These are phyloP conservation scores for Lasiodiplodia theobromae DNA, from an alignment of 2,329 filamentous ascomycete genomes.

Conservation along the genomic window DNA sequence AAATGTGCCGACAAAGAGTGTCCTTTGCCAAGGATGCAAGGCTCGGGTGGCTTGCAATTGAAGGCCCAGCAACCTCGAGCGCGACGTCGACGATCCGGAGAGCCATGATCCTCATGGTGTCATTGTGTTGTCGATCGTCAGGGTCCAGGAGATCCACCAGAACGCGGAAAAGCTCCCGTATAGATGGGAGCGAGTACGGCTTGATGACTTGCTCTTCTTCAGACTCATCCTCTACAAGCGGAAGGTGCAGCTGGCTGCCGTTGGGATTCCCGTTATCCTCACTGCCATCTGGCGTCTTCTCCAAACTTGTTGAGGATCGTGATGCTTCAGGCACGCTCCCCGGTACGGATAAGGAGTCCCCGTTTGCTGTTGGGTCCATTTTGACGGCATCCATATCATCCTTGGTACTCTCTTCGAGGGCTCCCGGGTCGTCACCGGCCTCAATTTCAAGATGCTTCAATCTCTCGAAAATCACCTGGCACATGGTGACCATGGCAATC, in stretches of 20 bases:
- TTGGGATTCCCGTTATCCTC: slow-evolving; percentile 49
- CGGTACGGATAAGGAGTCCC: slow-evolving; percentile 57
- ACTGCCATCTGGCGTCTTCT: slow-evolving; percentile 44
- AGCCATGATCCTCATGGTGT: slow-evolving; percentile 97
- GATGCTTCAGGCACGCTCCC: slow-evolving; percentile 45
- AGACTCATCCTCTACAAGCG: slow-evolving; percentile 45
- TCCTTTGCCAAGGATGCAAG: slow-evolving; percentile 89
- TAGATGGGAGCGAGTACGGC: slow-evolving; percentile 93
- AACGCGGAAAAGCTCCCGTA: slow-evolving; percentile 91
- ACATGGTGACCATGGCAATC: slow-evolving; percentile 98
- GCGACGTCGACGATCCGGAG: slow-evolving; percentile 96
- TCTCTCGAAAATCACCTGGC: slow-evolving; percentile 95
- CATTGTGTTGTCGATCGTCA: slow-evolving; percentile 89
- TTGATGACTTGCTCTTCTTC: slow-evolving; percentile 67
- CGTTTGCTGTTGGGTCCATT: slow-evolving; percentile 80
- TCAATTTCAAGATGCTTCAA: slow-evolving; percentile 86
- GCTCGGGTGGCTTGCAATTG: slow-evolving; percentile 90
- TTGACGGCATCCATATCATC: slow-evolving; percentile 77
- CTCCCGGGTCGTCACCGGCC: slow-evolving; percentile 70
- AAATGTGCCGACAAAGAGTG: slow-evolving; percentile 89
- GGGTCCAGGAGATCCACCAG: slow-evolving; percentile 93
- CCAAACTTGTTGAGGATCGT: slow-evolving; percentile 42
- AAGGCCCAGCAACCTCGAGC: slow-evolving; percentile 92
- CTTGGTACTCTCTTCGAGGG: slow-evolving; percentile 70
- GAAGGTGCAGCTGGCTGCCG: slow-evolving; percentile 53